These are phyloP conservation scores for Nannizziopsis arthrosporioides DNA, from an alignment of 2,329 filamentous ascomycete genomes.

Conservation along the genomic window DNA sequence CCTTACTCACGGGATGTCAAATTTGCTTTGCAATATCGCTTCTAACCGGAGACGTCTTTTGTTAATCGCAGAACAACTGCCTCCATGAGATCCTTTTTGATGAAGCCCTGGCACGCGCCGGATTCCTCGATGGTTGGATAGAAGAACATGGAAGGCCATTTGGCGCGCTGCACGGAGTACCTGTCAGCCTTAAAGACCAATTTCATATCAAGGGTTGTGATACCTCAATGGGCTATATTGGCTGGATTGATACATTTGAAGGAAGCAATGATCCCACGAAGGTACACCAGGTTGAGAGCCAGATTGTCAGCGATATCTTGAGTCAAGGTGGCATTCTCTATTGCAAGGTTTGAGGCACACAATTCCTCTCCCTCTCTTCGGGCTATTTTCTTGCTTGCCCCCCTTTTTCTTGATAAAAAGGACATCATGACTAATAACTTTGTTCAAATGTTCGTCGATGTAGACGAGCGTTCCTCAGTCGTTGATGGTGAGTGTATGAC, in stretches of 20 bases:
- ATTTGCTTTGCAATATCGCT: too few relatives aligned
- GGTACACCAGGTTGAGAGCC: conserved; percentile 10
- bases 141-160: conserved; percentile 28
- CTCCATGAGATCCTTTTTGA: conserved; percentile 21
- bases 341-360: too few relatives aligned
- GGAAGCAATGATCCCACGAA: too few relatives aligned
- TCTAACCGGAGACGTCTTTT: too few relatives aligned
- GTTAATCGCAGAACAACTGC: conserved; percentile 16
- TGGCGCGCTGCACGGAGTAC: conserved; percentile 21
- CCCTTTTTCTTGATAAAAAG: too few relatives aligned
- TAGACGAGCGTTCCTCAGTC: conserved; percentile 50
- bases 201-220: conserved; percentile 14
- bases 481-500: conserved; percentile 50
- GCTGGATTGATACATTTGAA: too few relatives aligned
- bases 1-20: too few relatives aligned
- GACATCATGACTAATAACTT: too few relatives aligned
- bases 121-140: conserved; percentile 26
- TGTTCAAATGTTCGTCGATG: too few relatives aligned
- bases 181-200: conserved; percentile 22
- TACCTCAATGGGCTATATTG: conserved; percentile 15
- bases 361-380: too few relatives aligned
- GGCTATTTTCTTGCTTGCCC: too few relatives aligned
- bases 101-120: conserved; percentile 18
- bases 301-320: conserved; percentile 13
- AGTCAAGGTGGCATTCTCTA: too few relatives aligned